phyloP scores from a whole-genome alignment of 495 filamentous ascomycete genomes.

The Xylaria intraflava region DNA sequence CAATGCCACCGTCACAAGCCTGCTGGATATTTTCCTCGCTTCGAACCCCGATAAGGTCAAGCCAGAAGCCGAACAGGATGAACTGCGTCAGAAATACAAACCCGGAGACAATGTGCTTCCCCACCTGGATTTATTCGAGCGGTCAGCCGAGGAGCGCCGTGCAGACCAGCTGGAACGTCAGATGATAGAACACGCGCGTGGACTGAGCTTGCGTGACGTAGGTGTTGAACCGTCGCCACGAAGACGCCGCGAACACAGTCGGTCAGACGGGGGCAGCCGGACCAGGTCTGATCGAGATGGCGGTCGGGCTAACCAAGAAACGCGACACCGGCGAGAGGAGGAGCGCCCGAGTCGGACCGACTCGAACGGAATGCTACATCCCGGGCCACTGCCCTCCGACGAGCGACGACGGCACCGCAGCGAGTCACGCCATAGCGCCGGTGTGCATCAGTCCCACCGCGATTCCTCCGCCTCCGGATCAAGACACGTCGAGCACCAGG shows the following conservation, averaged over 20 bases:
- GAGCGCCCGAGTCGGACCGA: conserved; percentile 26
- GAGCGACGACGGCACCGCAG: conserved; percentile 26
- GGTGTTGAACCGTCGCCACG: conserved; percentile 40
- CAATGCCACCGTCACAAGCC: conserved; percentile 75
- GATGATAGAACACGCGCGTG: conserved; percentile 61
- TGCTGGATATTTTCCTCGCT: conserved; percentile 72
- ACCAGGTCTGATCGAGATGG: conserved; percentile 26
- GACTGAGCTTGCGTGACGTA: conserved; percentile 64
- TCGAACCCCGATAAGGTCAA: conserved; percentile 67
- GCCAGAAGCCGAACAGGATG: conserved; percentile 60
- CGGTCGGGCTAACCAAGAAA: conserved; percentile 19
- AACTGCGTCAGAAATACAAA: conserved; percentile 62
- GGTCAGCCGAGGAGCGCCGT: conserved; percentile 39
- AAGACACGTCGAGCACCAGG: conserved; percentile 74
- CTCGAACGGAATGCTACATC: conserved; percentile 24
- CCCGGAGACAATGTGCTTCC: conserved; percentile 71
- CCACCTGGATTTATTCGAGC: conserved; percentile 39
- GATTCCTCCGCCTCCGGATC: conserved; percentile 29
- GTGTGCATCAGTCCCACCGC: conserved; percentile 29
- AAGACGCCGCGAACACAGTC: conserved; percentile 40
- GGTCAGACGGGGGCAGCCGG: conserved; percentile 30
- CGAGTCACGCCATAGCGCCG: conserved; percentile 24
- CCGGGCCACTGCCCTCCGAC: conserved; percentile 20
- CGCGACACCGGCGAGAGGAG: conserved; percentile 23
- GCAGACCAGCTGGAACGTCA: conserved; percentile 60